Evolutionary conservation across 2,329 filamentous ascomycete genomes (phyloP).

Genomic region (Conoideocrella luteorostrata): DNA sequence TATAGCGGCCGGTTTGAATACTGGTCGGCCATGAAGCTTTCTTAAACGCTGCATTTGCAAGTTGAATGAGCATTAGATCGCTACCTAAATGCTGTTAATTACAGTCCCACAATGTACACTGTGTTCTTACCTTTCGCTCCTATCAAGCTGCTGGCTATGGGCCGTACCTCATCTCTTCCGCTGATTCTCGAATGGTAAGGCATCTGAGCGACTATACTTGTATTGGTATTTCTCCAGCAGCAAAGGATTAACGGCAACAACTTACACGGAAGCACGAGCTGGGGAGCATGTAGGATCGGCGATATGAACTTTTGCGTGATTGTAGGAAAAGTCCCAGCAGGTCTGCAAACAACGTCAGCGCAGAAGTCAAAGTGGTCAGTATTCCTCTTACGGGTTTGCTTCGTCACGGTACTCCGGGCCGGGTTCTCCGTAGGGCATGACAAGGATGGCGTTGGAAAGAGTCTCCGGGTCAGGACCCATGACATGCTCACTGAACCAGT

Average conservation of each 20-base stretch:
- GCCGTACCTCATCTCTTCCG: conserved; percentile 6
- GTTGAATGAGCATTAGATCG: conserved; percentile 9
- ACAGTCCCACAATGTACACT: too few species aligned
- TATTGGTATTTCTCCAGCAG: too few species aligned
- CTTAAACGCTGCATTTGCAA: conserved; percentile 8
- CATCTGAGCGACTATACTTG: conserved; percentile 10
- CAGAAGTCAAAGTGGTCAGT: not conserved
- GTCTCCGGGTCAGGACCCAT: not conserved
- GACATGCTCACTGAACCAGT: too few species aligned
- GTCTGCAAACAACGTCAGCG: not conserved
- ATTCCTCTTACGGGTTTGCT: not conserved
- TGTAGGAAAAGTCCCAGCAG: not conserved
- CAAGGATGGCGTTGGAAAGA: not conserved
- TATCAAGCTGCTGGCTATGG: conserved; percentile 8
- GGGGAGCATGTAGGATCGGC: conserved; percentile 2
- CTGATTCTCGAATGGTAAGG: conserved; percentile 8
- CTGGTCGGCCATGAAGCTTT: conserved; percentile 9
- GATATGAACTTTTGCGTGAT: too few species aligned
- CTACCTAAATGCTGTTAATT: too few species aligned
- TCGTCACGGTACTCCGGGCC: not conserved
- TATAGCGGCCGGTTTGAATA: conserved; percentile 7
- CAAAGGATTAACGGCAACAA: too few species aligned
- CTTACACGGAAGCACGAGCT: too few species aligned
- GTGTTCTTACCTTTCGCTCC: conserved; percentile 6
- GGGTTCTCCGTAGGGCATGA: not conserved